Percentiles rank a stretch among this genome's conserved stretches.
Evolutionary conservation across 2,329 filamentous ascomycete species (phyloP).

Genomic region (Ophiostoma piceae): DNA sequence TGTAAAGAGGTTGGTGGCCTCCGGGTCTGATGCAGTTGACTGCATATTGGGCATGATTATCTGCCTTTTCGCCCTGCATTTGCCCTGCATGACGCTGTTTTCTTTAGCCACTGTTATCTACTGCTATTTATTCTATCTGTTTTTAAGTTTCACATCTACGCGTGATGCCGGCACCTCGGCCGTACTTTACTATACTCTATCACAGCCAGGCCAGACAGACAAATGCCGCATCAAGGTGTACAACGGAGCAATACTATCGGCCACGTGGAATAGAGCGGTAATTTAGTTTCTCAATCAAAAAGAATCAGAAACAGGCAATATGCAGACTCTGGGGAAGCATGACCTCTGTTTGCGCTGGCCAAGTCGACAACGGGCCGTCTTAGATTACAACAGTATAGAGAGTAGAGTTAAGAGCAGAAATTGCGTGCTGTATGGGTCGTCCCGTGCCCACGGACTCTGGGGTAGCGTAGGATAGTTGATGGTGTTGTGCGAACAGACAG

Average conservation of each 20-base stretch:
- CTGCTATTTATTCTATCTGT: not conserved
- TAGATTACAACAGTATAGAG: not conserved
- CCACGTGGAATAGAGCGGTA: conserved; percentile 1
- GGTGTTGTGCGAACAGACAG: not conserved
- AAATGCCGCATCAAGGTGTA: not conserved
- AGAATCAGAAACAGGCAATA: not conserved
- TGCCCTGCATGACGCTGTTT: conserved; percentile 1
- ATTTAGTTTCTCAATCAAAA: too few relatives aligned
- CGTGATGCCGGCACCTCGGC: not conserved
- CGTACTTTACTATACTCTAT: not conserved
- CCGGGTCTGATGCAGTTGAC: not conserved
- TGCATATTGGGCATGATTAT: not conserved
- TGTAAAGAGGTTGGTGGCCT: not conserved
- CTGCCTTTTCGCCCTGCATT: conserved; percentile 3
- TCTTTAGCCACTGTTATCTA: not conserved
- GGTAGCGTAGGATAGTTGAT: not conserved
- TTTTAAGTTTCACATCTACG: not conserved
- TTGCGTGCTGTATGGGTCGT: not conserved
- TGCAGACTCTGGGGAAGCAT: not conserved
- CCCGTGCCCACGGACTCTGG: conserved; percentile 5
- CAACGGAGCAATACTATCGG: conserved; percentile 5
- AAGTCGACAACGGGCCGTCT: not conserved
- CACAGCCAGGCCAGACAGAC: not conserved
- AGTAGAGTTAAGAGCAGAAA: not conserved
- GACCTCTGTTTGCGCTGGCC: not conserved